Evolutionary conservation across 768 basidiomycete genomes (phyloP).

Genomic region (Pluteus cervinus): DNA sequence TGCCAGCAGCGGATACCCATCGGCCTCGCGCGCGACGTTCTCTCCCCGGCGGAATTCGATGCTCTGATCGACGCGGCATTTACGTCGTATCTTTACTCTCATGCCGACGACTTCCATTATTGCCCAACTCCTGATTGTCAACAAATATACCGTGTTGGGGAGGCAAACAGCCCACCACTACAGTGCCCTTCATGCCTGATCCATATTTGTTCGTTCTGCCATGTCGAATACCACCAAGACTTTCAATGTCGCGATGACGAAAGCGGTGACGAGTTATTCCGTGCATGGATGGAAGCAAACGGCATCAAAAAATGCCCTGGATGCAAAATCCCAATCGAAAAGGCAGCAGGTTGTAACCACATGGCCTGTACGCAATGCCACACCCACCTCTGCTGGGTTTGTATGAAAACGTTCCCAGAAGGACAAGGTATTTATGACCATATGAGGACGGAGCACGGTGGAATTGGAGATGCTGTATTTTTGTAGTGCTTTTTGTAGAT

Average conservation of each 20-base stretch:
- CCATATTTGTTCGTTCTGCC: conserved; percentile 64
- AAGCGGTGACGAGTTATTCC: conserved; percentile 50
- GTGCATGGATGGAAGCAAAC: conserved; percentile 54
- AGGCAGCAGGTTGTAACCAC: conserved; percentile 75
- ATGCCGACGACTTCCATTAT: conserved; percentile 57
- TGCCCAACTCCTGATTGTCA: conserved; percentile 79
- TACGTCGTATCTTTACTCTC: conserved; percentile 51
- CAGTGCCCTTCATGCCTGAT: conserved; percentile 69
- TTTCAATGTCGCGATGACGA: conserved; percentile 57
- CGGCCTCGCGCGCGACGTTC: conserved; percentile 38
- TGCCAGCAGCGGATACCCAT: conserved; percentile 58
- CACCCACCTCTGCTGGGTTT: conserved; percentile 80
- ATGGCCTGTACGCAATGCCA: conserved; percentile 72
- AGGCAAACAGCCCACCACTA: too few species aligned
- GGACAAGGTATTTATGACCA: conserved; percentile 74
- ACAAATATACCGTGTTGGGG: conserved; percentile 62
- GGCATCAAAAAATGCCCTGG: conserved; percentile 73
- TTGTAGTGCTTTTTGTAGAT: conserved; percentile 4
- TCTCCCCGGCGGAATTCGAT: conserved; percentile 48
- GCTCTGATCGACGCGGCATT: conserved; percentile 54
- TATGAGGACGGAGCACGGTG: conserved; percentile 65
- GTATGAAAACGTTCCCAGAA: conserved; percentile 60
- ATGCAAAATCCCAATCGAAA: conserved; percentile 68
- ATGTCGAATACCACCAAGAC: conserved; percentile 54
- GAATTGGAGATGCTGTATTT: too few species aligned